Percentiles rank a stretch among this genome's conserved stretches.
Evolutionary conservation across 306 rosid species (phyloP).

Genomic region (Astragalus membranaceus): DNA sequence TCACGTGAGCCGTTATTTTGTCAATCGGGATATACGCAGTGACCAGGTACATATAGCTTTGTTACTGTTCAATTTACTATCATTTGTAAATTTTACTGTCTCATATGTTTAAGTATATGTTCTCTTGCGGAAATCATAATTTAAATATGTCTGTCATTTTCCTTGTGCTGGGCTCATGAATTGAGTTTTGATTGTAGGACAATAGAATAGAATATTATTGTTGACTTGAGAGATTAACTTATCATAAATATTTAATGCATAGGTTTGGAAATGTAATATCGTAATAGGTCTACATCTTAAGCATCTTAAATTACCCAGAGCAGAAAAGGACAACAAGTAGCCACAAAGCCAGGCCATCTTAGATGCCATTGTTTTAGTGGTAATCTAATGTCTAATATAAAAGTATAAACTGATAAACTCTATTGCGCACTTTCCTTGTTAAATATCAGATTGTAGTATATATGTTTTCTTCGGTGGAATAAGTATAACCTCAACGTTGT

Average conservation of each 20-base stretch:
- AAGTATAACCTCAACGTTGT: neutral
- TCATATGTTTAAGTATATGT: neutral
- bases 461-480: neutral
- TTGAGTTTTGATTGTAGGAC: neutral
- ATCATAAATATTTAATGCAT: neutral
- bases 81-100: neutral
- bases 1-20: slow-evolving; percentile 80
- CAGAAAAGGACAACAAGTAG: neutral
- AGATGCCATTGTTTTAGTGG: slow-evolving; percentile 7
- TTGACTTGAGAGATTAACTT: neutral
- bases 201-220: neutral
- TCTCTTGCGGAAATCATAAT: neutral
- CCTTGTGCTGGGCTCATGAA: neutral
- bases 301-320: neutral
- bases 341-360: neutral
- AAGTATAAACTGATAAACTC: neutral
- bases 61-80: slow-evolving; percentile 13
- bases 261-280: neutral
- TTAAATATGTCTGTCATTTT: neutral
- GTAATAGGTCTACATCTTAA: neutral
- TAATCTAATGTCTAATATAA: neutral
- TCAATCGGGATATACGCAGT: slow-evolving; percentile 71
- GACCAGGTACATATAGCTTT: slow-evolving; percentile 55
- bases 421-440: neutral
- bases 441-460: neutral